Base-by-base conservation (phyloP, 2,329 filamentous ascomycete genomes). In the Phyllosticta capitalensis region DNA sequence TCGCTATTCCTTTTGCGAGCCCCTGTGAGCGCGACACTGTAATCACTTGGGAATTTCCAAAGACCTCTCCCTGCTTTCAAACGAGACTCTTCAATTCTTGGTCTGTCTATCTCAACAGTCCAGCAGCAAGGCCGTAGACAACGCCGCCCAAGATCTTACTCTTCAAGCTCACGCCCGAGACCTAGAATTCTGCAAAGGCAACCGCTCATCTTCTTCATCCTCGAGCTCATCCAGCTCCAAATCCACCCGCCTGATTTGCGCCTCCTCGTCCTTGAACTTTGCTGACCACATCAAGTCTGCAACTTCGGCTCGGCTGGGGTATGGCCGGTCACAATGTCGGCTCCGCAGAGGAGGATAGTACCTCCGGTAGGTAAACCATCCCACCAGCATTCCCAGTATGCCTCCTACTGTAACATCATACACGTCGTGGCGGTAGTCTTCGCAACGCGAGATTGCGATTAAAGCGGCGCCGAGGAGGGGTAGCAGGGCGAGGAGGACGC, bases 401-500 rank as follows among this genome's bases (percentile, higher is more conserved):
- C 77, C 79, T 0, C 83, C 83, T 6, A 73, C 74, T 3, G 79
- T 80, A 5, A 86, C 83, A 68, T 86, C 83, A 60, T 80, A 84
- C 1, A 85, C 80, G 68, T 86, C 83, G 62, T 86, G 83, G 24
- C 83, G 74, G 66, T 86, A 86, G 65, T 86, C 83, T 61, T 83
- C 82, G 38, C 83, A 73, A n/a, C 83, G 75, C 5, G 80, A 83
- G 49, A 84, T 81, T 0, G 83, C 83, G 60, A 86, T 82, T 69
- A 86, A 67, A 1, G 79, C 71, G 2, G 83, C 83, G 50, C 78
- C 81, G 0, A 85, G 66, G 9, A 85, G 66, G 10, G 83, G 83
- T 3, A 77, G 70, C 1, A 85, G 69, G 2, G 81, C 79, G 9
- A 85, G 63, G 7, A 86, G 68, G 26, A 81, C 79, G 21, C 78